Base-by-base conservation (phyloP, 1,139 yeast genomes). In the Arxiozyma bovina region DNA sequence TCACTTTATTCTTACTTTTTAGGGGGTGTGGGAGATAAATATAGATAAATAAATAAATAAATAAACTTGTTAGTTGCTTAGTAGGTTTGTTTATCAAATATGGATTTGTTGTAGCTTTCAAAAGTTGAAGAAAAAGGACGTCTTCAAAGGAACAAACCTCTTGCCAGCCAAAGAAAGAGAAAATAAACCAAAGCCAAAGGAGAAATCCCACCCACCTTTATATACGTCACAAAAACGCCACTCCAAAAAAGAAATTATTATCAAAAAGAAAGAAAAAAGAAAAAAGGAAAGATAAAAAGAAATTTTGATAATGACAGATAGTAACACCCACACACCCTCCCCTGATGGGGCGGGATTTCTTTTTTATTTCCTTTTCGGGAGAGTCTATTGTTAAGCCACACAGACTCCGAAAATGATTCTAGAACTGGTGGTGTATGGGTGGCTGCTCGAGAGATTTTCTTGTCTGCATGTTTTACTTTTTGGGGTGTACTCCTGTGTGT, bases 1-100 rank as follows among this genome's bases (percentile, higher is more conserved):
- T 83, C 82, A 76, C 83, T 77, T 65, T 79, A 70, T 75, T 34
- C 40, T 30, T 30, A 8, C 34, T 11, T 30, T 30, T 30, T 8
- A 30, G 25, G 25, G 25, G 6, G n/a, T n/a, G n/a, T n/a, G n/a
- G n/a, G 6, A 23, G 25, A 23, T 23, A 23, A 23, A 23, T 4
- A 23, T 23, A 4, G 6, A 23, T 23, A 27, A 27, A 27, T n/a
- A 27, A 6, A 27, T 27, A 27, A 7, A 27, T 27, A 27, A 27
- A 27, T 23, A 4, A 23, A 23, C 12, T 34, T 34, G n/a, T 15
- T 15, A 34, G n/a, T 34, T 15, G n/a, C n/a, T 15, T 25, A 6
- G 8, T 8, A 6, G 30, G 8, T 6, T 8, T 25, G 8, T 25
- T 25, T 34, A 34, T 34, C 40, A 34, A 15, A 34, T 30, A 30